phyloP scores from a whole-genome alignment of 805 yeast species.

The Dipodascus geniculatus region DNA sequence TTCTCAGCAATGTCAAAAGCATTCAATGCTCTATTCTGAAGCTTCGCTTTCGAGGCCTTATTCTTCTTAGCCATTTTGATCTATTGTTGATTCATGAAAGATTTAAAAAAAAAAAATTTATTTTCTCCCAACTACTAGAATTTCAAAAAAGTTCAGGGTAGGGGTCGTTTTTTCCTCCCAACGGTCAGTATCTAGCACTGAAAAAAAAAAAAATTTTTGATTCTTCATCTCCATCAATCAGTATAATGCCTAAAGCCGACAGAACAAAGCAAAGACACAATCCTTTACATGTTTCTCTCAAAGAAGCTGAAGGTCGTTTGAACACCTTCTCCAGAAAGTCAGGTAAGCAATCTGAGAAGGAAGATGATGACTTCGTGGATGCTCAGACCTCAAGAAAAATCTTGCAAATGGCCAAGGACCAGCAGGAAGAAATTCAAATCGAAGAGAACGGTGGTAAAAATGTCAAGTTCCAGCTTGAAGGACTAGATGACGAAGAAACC shows the following conservation, averaged over 20 bases:
- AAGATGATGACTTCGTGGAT: slow-evolving; percentile 45
- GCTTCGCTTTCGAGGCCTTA: slow-evolving; percentile 7
- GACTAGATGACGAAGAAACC: slow-evolving; percentile 47
- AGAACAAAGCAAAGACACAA: slow-evolving; percentile 51
- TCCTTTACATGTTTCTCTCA: slow-evolving; percentile 35
- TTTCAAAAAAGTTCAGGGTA: background rate
- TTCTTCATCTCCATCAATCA: background rate
- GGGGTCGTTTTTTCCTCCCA: background rate
- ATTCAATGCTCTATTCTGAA: slow-evolving; percentile 31
- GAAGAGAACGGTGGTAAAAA: slow-evolving; percentile 37
- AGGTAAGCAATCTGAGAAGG: slow-evolving; percentile 8
- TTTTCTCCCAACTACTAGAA: background rate
- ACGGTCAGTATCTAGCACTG: background rate
- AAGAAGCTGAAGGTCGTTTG: slow-evolving; percentile 1
- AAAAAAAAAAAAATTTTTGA: background rate
- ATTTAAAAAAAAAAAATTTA: background rate
- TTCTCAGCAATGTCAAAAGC: slow-evolving; percentile 41
- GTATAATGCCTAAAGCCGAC: slow-evolving; percentile 19
- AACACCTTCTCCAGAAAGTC: background rate
- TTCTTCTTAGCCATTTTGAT: slow-evolving; percentile 8
- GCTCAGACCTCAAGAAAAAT: slow-evolving; percentile 76
- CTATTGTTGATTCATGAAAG: too few relatives aligned
- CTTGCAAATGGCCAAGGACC: slow-evolving; percentile 80
- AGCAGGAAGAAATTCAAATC: slow-evolving; percentile 77
- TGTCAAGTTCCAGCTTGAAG: slow-evolving; percentile 17